Evolutionary conservation across 805 yeast species (phyloP).

Genomic region (Saccharomycopsis sp.): DNA sequence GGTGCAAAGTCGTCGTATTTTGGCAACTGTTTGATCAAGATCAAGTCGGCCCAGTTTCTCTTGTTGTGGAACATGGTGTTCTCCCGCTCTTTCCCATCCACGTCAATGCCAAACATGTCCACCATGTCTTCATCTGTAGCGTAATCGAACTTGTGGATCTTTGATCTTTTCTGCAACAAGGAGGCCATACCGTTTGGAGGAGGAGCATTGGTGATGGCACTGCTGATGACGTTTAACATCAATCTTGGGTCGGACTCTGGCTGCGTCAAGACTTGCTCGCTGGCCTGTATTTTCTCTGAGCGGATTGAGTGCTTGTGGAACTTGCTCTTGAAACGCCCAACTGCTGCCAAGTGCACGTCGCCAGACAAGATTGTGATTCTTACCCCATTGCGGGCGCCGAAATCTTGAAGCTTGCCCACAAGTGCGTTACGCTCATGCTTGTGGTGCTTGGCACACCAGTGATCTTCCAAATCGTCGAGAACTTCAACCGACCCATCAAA

Average conservation of each 20-base stretch:
- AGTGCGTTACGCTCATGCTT: slow-evolving; percentile 74
- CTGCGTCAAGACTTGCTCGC: slow-evolving; percentile 32
- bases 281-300: slow-evolving; percentile 30
- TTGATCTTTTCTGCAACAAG: slow-evolving; percentile 58
- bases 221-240: slow-evolving; percentile 75
- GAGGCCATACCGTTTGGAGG: slow-evolving; percentile 84
- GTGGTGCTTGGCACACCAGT: slow-evolving; percentile 90
- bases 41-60: slow-evolving; percentile 41
- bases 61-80: slow-evolving; percentile 47
- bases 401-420: slow-evolving; percentile 48
- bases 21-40: slow-evolving; percentile 14
- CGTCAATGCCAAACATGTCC: slow-evolving; percentile 56
- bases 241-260: slow-evolving; percentile 69
- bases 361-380: slow-evolving; percentile 83
- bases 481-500: slow-evolving; percentile 89
- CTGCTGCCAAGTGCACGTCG: slow-evolving; percentile 84
- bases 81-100: slow-evolving; percentile 39
- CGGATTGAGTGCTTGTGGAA: slow-evolving; percentile 36
- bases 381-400: slow-evolving; percentile 54
- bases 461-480: slow-evolving; percentile 88
- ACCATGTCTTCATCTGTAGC: slow-evolving; percentile 73
- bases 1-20: slow-evolving; percentile 7
- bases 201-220: slow-evolving; percentile 88
- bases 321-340: slow-evolving; percentile 66
- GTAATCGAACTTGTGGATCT: slow-evolving; percentile 55